phyloP scores from a whole-genome alignment of 2,329 filamentous ascomycete species.

The Colletotrichum sp. region DNA sequence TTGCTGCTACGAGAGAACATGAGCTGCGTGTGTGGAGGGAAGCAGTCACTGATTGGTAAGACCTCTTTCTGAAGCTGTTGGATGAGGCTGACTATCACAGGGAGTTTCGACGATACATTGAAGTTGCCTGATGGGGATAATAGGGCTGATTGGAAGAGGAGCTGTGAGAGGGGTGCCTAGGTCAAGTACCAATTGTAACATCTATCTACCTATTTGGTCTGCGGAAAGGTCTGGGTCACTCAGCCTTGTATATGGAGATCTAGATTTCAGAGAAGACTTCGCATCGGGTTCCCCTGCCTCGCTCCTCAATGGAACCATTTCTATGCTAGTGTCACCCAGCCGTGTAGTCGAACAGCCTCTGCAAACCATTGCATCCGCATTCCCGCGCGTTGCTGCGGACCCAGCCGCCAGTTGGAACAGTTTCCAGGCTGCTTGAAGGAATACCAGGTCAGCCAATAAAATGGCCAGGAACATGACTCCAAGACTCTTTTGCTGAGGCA shows the following conservation, averaged over 20 bases:
- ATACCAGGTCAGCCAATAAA: neutral
- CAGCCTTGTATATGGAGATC: neutral
- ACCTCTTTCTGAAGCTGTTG: neutral
- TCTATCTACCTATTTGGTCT: neutral
- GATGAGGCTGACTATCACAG: neutral
- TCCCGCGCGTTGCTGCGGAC: neutral
- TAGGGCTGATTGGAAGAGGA: neutral
- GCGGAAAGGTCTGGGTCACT: neutral
- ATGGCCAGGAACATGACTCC: neutral
- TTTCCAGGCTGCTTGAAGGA: neutral
- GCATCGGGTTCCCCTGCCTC: neutral
- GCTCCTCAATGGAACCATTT: neutral
- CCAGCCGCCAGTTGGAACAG: neutral
- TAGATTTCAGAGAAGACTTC: neutral
- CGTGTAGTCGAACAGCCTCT: neutral
- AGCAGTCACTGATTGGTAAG: slow-evolving; percentile 79
- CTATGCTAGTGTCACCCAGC: neutral
- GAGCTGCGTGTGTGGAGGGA: slow-evolving; percentile 76
- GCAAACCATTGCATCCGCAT: neutral
- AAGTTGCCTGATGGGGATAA: neutral
- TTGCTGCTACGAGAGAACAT: slow-evolving; percentile 74
- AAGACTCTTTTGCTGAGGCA: neutral
- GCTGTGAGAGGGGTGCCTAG: neutral
- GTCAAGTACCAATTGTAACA: neutral
- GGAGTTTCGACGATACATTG: neutral